phyloP scores from a whole-genome alignment of 2,329 filamentous ascomycete species.

The Talaromyces atroroseus region DNA sequence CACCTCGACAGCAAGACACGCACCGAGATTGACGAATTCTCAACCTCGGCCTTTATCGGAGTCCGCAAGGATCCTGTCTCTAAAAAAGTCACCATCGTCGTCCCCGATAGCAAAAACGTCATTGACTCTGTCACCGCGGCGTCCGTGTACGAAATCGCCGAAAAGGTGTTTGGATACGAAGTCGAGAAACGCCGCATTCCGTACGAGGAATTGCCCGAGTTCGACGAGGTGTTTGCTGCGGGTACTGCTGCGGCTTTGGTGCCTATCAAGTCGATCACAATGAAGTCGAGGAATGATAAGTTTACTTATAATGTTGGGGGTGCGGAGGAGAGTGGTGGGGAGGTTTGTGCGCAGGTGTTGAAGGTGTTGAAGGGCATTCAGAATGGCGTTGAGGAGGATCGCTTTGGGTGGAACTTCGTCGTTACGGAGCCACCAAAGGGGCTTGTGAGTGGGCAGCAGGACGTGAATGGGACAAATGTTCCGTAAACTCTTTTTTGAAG shows the following conservation, averaged over 20 bases:
- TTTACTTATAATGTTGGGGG: slow-evolving; percentile 48
- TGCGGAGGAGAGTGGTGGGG: slow-evolving; percentile 39
- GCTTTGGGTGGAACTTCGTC: slow-evolving; percentile 62
- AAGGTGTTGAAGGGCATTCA: slow-evolving; percentile 79
- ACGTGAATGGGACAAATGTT: slow-evolving; percentile 22
- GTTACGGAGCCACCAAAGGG: slow-evolving; percentile 31
- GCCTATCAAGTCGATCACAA: slow-evolving; percentile 84
- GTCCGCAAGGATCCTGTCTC: slow-evolving; percentile 49
- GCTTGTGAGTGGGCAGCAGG: slow-evolving; percentile 18
- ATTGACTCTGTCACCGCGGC: slow-evolving; percentile 83
- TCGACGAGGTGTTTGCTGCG: slow-evolving; percentile 80
- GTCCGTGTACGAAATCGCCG: slow-evolving; percentile 68
- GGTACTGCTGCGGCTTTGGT: slow-evolving; percentile 89
- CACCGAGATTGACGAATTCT: slow-evolving; percentile 90
- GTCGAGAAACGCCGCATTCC: slow-evolving; percentile 65
- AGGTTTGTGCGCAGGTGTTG: slow-evolving; percentile 66
- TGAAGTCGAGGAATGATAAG: slow-evolving; percentile 53
- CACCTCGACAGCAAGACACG: slow-evolving; percentile 83
- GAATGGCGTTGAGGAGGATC: slow-evolving; percentile 69
- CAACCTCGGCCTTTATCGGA: slow-evolving; percentile 87
- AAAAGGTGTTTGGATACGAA: slow-evolving; percentile 69
- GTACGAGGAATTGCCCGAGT: slow-evolving; percentile 57
- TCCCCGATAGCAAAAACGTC: slow-evolving; percentile 82
- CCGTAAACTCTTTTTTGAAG: slow-evolving; percentile 17
- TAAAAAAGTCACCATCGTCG: slow-evolving; percentile 63